Percentiles rank a stretch among this genome's conserved stretches.
phyloP scores from a whole-genome alignment of 768 basidiomycete genomes.

The Cubamyces sp. region DNA sequence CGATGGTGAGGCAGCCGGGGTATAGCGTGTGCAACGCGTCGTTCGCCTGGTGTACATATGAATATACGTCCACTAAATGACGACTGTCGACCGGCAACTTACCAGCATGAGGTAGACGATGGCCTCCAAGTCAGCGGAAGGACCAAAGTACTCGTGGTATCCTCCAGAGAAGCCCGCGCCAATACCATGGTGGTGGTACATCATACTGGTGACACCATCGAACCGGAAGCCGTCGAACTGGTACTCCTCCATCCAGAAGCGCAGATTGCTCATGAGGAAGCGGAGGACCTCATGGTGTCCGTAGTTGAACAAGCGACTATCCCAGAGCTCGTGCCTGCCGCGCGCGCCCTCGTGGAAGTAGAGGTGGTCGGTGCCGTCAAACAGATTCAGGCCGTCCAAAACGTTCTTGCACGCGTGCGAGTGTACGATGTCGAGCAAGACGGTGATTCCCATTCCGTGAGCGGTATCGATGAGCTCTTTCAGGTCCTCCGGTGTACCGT shows the following conservation, averaged over 20 bases:
- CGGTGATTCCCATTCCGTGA: conserved; percentile 89
- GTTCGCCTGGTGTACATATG: conserved; percentile 68
- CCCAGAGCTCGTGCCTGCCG: conserved; percentile 96
- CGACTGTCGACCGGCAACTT: conserved; percentile 37
- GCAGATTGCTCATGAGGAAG: conserved; percentile 92
- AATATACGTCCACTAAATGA: not conserved
- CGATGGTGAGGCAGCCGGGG: conserved; percentile 85
- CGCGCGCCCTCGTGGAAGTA: conserved; percentile 96
- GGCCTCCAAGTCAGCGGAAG: conserved; percentile 80
- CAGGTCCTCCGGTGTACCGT: conserved; percentile 92
- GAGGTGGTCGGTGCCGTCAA: conserved; percentile 95
- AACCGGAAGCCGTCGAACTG: conserved; percentile 98
- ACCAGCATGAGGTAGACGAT: conserved; percentile 98
- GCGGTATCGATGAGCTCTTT: conserved; percentile 95
- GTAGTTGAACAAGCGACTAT: conserved; percentile 97
- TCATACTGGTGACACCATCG: conserved; percentile 99
- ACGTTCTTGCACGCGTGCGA: conserved; percentile 99
- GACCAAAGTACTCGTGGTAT: conserved; percentile 98
- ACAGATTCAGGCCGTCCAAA: conserved; percentile 91
- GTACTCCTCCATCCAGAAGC: conserved; percentile 95
- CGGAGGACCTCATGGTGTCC: conserved; percentile 91
- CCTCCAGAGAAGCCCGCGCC: conserved; percentile 97
- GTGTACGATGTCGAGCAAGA: conserved; percentile 96
- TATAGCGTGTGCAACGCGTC: conserved; percentile 83
- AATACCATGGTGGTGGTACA: conserved; percentile 98